These are phyloP conservation scores for Lecanicillium sp. DNA, from an alignment of 2,329 filamentous ascomycete genomes.

Conservation along the genomic window DNA sequence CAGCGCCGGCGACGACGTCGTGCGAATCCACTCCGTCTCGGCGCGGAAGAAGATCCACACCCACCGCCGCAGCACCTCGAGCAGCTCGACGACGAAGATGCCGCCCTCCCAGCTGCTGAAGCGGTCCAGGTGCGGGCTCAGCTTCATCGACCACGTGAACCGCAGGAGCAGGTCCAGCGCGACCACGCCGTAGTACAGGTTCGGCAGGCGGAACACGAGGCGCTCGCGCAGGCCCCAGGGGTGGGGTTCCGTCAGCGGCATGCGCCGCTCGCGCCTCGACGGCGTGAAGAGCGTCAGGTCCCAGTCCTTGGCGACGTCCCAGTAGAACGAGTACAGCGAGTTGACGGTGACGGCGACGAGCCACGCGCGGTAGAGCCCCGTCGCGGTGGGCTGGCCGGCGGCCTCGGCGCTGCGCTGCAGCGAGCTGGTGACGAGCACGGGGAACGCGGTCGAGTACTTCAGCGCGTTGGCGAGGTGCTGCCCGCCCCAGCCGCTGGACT, in stretches of 20 bases:
- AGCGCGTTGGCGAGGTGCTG: conserved; percentile 89
- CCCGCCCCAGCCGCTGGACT: conserved; percentile 64
- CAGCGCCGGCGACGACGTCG: conserved; percentile 43
- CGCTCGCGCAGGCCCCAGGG: conserved; percentile 72
- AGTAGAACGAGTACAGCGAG: conserved; percentile 94
- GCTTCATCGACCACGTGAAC: conserved; percentile 86
- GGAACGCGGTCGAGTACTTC: conserved; percentile 93
- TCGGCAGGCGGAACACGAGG: conserved; percentile 64
- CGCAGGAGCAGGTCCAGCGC: conserved; percentile 72
- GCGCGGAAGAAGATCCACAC: conserved; percentile 96
- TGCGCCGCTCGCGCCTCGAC: conserved; percentile 26
- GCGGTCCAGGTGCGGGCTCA: conserved; percentile 74
- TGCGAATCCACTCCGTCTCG: conserved; percentile 84
- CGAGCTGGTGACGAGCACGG: conserved; percentile 76
- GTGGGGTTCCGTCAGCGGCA: conserved; percentile 57
- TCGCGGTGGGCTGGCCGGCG: conserved; percentile 29
- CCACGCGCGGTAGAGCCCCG: conserved; percentile 53
- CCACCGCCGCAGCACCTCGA: conserved; percentile 86
- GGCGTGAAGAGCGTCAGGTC: conserved; percentile 76
- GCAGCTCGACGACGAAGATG: conserved; percentile 78
- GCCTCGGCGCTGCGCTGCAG: conserved; percentile 58
- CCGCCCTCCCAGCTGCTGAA: conserved; percentile 82
- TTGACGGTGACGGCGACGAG: conserved; percentile 71
- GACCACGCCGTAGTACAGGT: conserved; percentile 79
- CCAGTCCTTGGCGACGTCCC: conserved; percentile 97